These are phyloP conservation scores for Pyrenophora seminiperda DNA, from an alignment of 2,329 filamentous ascomycete genomes.

Conservation along the genomic window DNA sequence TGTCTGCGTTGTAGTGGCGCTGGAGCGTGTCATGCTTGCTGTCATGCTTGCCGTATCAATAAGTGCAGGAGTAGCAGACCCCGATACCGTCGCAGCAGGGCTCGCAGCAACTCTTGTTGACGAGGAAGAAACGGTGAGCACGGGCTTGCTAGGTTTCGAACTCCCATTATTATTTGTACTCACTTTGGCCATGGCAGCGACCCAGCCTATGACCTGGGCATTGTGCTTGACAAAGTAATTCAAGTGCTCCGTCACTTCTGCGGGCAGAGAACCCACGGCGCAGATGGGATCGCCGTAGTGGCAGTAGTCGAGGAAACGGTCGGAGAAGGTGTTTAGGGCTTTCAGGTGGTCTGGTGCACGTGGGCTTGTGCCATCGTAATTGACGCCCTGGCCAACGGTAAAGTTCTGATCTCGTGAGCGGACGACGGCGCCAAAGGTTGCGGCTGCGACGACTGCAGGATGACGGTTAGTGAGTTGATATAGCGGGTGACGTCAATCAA, in stretches of 20 bases:
- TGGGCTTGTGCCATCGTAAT: conserved; percentile 29
- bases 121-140: conserved; percentile 2
- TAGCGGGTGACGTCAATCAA: not conserved
- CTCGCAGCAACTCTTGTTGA: conserved; percentile 9
- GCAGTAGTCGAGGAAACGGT: conserved; percentile 66
- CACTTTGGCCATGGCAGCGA: conserved; percentile 24
- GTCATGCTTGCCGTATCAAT: conserved; percentile 7
- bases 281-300: conserved; percentile 67
- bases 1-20: conserved; percentile 16
- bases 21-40: conserved; percentile 13
- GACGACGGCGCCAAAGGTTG: conserved; percentile 33
- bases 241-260: conserved; percentile 61
- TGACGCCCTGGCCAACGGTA: conserved; percentile 29
- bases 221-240: conserved; percentile 56
- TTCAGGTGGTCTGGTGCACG: conserved; percentile 27
- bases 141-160: conserved; percentile 16
- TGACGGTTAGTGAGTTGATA: not conserved
- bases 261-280: conserved; percentile 59
- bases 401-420: conserved; percentile 31
- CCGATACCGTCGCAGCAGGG: conserved; percentile 4
- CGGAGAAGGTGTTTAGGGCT: conserved; percentile 23
- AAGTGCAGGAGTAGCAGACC: not conserved
- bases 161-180: conserved; percentile 16
- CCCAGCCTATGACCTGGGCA: conserved; percentile 27
- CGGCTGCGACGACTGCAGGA: conserved; percentile 30